Percentiles rank a stretch among this genome's conserved stretches.
phyloP scores from a whole-genome alignment of 345 rosid genomes.

The Limnanthes douglasii region DNA sequence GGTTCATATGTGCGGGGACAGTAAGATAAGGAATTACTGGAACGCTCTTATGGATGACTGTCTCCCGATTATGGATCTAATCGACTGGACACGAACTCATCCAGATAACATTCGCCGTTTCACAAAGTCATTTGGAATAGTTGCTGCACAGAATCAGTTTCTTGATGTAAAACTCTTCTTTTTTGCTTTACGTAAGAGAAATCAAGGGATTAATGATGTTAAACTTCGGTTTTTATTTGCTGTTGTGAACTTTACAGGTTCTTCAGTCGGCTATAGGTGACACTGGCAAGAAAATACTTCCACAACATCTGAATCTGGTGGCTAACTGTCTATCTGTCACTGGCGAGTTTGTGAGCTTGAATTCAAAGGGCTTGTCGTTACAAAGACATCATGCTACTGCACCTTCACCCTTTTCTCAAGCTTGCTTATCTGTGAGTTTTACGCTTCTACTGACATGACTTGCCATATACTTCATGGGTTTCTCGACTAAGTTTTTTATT shows the following conservation, averaged over 20 bases:
- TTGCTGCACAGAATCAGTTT: constrained; percentile 57
- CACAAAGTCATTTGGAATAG: constrained; percentile 60
- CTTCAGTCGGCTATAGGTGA: constrained; percentile 71
- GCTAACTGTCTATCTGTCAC: constrained; percentile 60
- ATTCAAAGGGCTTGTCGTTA: constrained; percentile 48
- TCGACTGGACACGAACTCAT: constrained; percentile 85
- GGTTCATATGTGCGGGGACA: constrained; percentile 38
- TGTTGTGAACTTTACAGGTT: constrained; percentile 25
- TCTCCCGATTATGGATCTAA: constrained; percentile 49
- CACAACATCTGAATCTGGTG: constrained; percentile 49
- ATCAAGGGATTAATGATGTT: neutral
- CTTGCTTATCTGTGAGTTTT: constrained; percentile 60
- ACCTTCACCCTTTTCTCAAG: constrained; percentile 70
- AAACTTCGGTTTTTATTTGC: neutral
- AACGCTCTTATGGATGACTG: constrained; percentile 42
- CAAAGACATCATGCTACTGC: constrained; percentile 51
- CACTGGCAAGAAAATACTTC: constrained; percentile 56
- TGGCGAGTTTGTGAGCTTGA: constrained; percentile 85
- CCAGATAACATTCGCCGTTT: constrained; percentile 67
- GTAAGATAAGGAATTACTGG: constrained; percentile 43
- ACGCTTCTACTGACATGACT: neutral
- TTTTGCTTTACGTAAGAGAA: neutral
- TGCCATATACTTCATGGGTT: neutral
- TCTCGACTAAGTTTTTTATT: neutral
- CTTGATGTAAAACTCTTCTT: constrained; percentile 29